Base-by-base conservation (phyloP, 2,329 filamentous ascomycete species). In the Colletotrichum costaricense region DNA sequence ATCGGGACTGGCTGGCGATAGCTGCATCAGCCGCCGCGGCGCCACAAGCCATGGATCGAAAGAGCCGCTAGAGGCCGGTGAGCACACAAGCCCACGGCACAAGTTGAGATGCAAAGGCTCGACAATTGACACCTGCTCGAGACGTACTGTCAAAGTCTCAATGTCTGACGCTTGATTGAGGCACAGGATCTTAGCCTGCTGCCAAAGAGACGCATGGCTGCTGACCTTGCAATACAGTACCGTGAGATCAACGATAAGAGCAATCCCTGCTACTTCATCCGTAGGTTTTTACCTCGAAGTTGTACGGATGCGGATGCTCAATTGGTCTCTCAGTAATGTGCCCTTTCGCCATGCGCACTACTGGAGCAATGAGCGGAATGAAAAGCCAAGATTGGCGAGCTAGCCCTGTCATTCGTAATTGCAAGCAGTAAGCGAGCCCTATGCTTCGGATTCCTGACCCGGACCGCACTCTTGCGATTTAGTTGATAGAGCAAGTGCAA, bases 1-100 rank as follows among this genome's bases (percentile, higher is more conserved):
- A 72, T 72, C 38, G 62, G 52, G 57, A 59, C 63, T 74, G 63
- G 58, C 59, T 67, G 68, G 72, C 67, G 63, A 74, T 72, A 54
- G 63, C 68, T 67, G 57, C 68, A 54, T 74, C 69, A 67, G 72
- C 63, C 71, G 35, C 62, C 67, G 56, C 42, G 33, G 56, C 69
- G 66, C 65, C 62, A 65, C 70, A 57, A 60, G 59, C 67, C 49
- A 62, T 55, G 49, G 60, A 71, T 62, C 56, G 46, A 69, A 38
- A 33, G n/a, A 8, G 24, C n/a, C 8, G 46, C 46, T 54, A 57
- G 22, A 22, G 42, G 42, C 62, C 8, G 52, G 24, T n/a, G 9
- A 49, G 9, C 60, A 6, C 24, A 30, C 2, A 60, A 24, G 5
- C 26, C 46, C 55, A 35, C 24, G 52, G 16, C 7, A 22, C 26